Percentiles rank a stretch among this genome's conserved stretches.
Evolutionary conservation across 176 grass and related monocot genomes (phyloP).

Genomic region (Stipa capillata): DNA sequence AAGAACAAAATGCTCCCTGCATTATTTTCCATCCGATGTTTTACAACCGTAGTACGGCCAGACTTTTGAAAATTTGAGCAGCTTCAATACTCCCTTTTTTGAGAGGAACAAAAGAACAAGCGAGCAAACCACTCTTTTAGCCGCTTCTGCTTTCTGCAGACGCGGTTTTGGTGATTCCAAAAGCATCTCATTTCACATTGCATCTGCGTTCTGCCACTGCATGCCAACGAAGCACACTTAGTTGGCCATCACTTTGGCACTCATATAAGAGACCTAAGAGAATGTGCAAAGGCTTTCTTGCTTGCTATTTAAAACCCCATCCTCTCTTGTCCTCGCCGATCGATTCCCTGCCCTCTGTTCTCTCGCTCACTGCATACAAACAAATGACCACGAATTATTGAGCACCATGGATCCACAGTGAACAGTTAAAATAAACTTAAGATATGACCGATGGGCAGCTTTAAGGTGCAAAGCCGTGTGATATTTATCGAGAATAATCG

Average conservation of each 20-base stretch:
- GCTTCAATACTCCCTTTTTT: background rate
- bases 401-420: background rate
- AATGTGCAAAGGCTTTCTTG: background rate
- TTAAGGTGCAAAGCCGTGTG: background rate
- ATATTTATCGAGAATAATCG: background rate
- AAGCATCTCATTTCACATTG: background rate
- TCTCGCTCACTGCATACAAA: too few relatives aligned
- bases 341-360: background rate
- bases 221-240: background rate
- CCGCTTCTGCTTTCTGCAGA: background rate
- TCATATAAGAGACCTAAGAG: background rate
- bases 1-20: background rate
- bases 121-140: background rate
- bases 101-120: background rate
- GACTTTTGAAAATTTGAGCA: background rate
- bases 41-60: background rate
- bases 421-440: background rate
- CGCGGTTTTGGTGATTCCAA: background rate
- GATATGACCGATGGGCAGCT: background rate
- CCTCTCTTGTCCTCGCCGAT: background rate
- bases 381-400: background rate
- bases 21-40: background rate
- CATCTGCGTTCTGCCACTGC: rapidly evolving
- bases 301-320: background rate
- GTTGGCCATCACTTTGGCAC: background rate